phyloP scores from a whole-genome alignment of 352 stramenopile genomes.

The Achlya hypogyna region DNA sequence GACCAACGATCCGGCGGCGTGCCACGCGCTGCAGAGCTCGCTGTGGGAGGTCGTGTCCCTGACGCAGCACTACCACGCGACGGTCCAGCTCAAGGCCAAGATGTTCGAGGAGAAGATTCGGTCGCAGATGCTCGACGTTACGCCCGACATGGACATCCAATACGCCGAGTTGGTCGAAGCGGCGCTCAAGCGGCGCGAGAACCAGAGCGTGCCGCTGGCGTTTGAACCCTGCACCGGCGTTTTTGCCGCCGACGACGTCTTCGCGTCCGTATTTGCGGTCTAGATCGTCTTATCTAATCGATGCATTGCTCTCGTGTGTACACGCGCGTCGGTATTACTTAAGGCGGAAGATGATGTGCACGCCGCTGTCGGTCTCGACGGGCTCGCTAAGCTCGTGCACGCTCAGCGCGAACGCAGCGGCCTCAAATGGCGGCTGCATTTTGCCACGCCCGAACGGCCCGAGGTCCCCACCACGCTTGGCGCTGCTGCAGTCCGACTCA shows the following conservation, averaged over 20 bases:
- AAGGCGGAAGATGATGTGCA: slow-evolving; percentile 95
- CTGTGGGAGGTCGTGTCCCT: slow-evolving; percentile 94
- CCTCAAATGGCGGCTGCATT: slow-evolving; percentile 91
- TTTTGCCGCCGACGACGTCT: slow-evolving; percentile 49
- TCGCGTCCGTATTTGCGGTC: slow-evolving; percentile 64
- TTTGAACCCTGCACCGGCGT: slow-evolving; percentile 53
- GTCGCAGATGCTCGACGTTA: slow-evolving; percentile 61
- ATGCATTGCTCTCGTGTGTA: slow-evolving; percentile 19
- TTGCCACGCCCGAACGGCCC: slow-evolving; percentile 82
- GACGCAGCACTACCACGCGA: slow-evolving; percentile 91
- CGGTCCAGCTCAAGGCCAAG: slow-evolving; percentile 85
- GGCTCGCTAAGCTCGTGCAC: slow-evolving; percentile 91
- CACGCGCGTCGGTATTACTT: slow-evolving; percentile 31
- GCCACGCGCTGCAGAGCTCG: slow-evolving; percentile 86
- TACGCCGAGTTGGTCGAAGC: slow-evolving; percentile 76
- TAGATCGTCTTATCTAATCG: slow-evolving; percentile 42
- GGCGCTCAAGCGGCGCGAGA: slow-evolving; percentile 78
- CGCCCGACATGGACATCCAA: slow-evolving; percentile 56
- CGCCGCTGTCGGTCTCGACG: slow-evolving; percentile 92
- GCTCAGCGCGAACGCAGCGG: slow-evolving; percentile 86
- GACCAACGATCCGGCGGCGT: slow-evolving; percentile 55
- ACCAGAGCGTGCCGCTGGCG: slow-evolving; percentile 60
- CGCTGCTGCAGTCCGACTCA: slow-evolving; percentile 85
- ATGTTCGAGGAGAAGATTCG: slow-evolving; percentile 82
- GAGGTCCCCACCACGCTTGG: slow-evolving; percentile 86